phyloP scores from a whole-genome alignment of 1,284 basidiomycete species.

The Ceratobasidium sp. region DNA sequence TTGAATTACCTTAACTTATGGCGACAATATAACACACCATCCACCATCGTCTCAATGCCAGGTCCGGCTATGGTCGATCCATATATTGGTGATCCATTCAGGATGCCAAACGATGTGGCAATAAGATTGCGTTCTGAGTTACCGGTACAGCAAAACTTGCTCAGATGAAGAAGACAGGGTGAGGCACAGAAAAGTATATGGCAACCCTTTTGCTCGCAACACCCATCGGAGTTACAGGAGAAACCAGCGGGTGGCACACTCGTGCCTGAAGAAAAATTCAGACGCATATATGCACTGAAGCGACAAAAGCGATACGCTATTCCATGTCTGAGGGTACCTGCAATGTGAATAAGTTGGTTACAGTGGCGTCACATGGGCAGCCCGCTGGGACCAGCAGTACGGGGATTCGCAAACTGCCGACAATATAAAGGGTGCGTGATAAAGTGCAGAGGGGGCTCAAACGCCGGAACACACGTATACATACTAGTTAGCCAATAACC shows the following conservation, averaged over 20 bases:
- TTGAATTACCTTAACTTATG: not conserved
- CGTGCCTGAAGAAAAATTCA: not conserved
- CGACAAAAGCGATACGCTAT: not conserved
- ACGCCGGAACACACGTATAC: no score
- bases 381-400: no score
- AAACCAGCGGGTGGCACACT: not conserved
- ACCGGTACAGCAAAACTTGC: not conserved
- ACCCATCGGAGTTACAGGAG: not conserved
- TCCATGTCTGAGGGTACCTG: not conserved
- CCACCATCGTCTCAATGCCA: not conserved
- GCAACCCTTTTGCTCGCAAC: not conserved
- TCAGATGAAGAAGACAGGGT: conserved; percentile 2
- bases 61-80: not conserved
- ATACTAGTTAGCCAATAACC: no score
- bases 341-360: no score
- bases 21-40: not conserved
- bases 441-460: no score
- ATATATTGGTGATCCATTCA: not conserved
- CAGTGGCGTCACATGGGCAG: no score
- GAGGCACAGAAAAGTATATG: not conserved
- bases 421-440: no score
- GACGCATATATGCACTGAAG: not conserved
- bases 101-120: not conserved
- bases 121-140: not conserved
- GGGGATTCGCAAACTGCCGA: no score